A percentile compares a stretch with the other conserved stretches of the same genome.
Conservation (phyloP, 352 stramenopile species). For the Pythium apleroticum region DNA sequence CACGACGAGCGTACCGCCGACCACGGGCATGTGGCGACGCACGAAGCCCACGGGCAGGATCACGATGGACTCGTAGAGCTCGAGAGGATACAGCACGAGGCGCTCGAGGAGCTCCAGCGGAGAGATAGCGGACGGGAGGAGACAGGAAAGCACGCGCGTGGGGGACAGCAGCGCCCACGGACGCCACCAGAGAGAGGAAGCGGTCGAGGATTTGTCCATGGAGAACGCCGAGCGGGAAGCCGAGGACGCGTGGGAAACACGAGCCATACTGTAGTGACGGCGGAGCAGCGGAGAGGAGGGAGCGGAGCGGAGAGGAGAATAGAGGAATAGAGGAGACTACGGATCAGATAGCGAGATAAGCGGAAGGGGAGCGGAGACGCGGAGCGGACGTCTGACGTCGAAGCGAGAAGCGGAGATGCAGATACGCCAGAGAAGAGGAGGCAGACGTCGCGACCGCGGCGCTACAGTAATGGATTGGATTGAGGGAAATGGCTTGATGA, state of each 20-base stretch:
- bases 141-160: conserved; percentile 9
- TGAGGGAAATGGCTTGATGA: conserved; percentile 5
- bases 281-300: neutral
- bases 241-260: neutral
- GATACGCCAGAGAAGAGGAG: neutral
- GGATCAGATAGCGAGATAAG: neutral
- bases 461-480: neutral
- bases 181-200: conserved; percentile 9
- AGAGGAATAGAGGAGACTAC: conserved; percentile 8
- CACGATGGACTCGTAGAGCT: conserved; percentile 73
- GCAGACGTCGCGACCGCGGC: neutral
- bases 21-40: conserved; percentile 66
- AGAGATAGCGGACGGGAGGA: conserved; percentile 16
- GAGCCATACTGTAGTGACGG: conserved; percentile 1
- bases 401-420: neutral
- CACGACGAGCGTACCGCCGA: conserved; percentile 75
- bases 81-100: conserved; percentile 61
- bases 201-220: conserved; percentile 7
- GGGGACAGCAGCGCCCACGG: conserved; percentile 13
- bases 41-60: conserved; percentile 77
- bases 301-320: neutral
- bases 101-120: conserved; percentile 52
- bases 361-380: neutral
- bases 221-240: neutral
- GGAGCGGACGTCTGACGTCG: neutral